Conservation (phyloP, 164 flowering plant genomes). For the Vitis vinifera region DNA sequence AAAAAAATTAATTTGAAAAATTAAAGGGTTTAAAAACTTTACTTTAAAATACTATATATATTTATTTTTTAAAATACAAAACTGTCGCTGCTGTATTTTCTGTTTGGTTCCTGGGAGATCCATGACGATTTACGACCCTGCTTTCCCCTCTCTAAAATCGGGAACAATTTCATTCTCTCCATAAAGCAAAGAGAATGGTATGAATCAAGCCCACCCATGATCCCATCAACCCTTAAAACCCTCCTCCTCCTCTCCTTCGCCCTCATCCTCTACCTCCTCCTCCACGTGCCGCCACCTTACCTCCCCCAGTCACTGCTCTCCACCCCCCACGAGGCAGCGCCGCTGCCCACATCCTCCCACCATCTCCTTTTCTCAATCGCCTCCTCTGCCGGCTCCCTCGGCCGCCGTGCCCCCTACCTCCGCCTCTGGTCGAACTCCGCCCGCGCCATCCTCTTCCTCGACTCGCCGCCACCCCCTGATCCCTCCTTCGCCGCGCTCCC, state of each 20-base stretch:
- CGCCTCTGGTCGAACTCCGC: slow-evolving; percentile 59
- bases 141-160: too few relatives aligned
- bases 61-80: too few relatives aligned
- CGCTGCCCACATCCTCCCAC: slow-evolving; percentile 30
- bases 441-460: slow-evolving; percentile 67
- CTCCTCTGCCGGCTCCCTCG: slow-evolving; percentile 50
- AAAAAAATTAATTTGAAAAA: too few relatives aligned
- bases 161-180: too few relatives aligned
- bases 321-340: not conserved
- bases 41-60: too few relatives aligned
- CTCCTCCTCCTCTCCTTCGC: slow-evolving; percentile 35
- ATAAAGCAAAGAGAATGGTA: too few relatives aligned
- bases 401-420: slow-evolving; percentile 40
- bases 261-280: slow-evolving; percentile 19
- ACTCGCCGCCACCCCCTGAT: slow-evolving; percentile 15
- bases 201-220: slow-evolving; percentile 1
- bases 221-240: slow-evolving; percentile 22
- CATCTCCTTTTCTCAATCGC: slow-evolving; percentile 78
- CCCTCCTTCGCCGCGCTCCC: slow-evolving; percentile 29
- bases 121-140: too few relatives aligned
- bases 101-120: too few relatives aligned
- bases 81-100: too few relatives aligned
- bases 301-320: slow-evolving; percentile 11
- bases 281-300: not conserved
- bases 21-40: too few relatives aligned